These are phyloP conservation scores for Metschnikowia corniflorae DNA, from an alignment of 805 yeast species.

Conservation along the genomic window DNA sequence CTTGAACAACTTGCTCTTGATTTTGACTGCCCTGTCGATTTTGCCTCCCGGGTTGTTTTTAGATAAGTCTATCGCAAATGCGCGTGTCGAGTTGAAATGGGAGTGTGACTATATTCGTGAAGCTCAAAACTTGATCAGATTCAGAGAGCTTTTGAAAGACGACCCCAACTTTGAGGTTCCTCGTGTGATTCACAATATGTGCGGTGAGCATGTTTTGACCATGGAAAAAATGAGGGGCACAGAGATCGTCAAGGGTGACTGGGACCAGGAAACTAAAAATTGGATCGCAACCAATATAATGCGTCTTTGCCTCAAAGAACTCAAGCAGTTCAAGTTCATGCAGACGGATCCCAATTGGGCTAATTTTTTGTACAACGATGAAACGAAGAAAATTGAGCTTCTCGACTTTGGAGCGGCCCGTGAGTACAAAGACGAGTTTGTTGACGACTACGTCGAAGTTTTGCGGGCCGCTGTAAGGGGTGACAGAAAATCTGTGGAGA, in stretches of 20 bases:
- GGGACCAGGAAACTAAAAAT: slow-evolving; percentile 70
- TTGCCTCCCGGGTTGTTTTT: slow-evolving; percentile 89
- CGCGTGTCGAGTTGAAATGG: slow-evolving; percentile 91
- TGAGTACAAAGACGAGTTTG: slow-evolving; percentile 66
- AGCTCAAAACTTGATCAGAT: slow-evolving; percentile 69
- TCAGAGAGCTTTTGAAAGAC: slow-evolving; percentile 50
- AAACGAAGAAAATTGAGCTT: slow-evolving; percentile 73
- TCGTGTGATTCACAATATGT: slow-evolving; percentile 66
- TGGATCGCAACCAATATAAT: slow-evolving; percentile 83
- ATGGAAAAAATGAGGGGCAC: slow-evolving; percentile 85
- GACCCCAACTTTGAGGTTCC: slow-evolving; percentile 77
- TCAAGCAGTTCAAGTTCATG: slow-evolving; percentile 84
- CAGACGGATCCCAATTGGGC: slow-evolving; percentile 99
- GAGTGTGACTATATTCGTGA: slow-evolving; percentile 95
- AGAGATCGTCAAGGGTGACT: slow-evolving; percentile 74
- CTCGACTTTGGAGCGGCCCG: slow-evolving; percentile 96
- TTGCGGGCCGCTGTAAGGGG: slow-evolving; percentile 69
- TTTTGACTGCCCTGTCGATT: slow-evolving; percentile 80
- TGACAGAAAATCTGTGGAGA: slow-evolving; percentile 62
- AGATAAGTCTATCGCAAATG: slow-evolving; percentile 89
- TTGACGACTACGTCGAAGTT: slow-evolving; percentile 62
- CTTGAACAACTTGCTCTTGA: slow-evolving; percentile 75
- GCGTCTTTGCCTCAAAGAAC: slow-evolving; percentile 83
- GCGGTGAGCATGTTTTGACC: slow-evolving; percentile 80
- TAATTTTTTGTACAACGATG: slow-evolving; percentile 77